Conservation (phyloP, 2,329 filamentous ascomycete genomes). For the Meredithiella fracta region DNA sequence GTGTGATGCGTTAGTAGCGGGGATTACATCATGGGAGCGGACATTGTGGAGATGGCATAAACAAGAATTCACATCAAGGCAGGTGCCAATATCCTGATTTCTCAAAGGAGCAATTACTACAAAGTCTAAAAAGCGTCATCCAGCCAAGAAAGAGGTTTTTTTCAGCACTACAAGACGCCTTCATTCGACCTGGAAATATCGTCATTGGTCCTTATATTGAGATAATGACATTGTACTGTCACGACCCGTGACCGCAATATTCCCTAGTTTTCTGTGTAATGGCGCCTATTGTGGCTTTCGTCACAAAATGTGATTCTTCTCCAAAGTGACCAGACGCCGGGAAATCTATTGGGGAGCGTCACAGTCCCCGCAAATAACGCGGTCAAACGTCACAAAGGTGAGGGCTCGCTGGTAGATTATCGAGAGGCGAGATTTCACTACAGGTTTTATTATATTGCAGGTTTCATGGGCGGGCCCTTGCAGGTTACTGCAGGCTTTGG, state of each 20-base stretch:
- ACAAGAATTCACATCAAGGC: not conserved
- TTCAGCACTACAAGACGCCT: not conserved
- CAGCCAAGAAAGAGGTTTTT: not conserved
- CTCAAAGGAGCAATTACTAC: not conserved
- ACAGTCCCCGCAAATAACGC: too few relatives aligned
- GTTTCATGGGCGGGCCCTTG: too few relatives aligned
- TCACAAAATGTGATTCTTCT: not conserved
- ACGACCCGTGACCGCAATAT: not conserved
- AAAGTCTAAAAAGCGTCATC: not conserved
- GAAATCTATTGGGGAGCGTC: not conserved
- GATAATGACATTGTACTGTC: too few relatives aligned
- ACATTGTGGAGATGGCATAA: not conserved
- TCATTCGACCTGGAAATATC: too few relatives aligned
- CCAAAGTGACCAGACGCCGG: not conserved
- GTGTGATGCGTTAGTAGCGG: too few relatives aligned
- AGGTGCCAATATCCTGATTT: not conserved
- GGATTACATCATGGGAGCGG: too few relatives aligned
- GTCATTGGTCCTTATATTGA: too few relatives aligned
- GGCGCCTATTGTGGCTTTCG: not conserved
- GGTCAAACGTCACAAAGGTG: too few relatives aligned
- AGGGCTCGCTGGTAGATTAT: too few relatives aligned
- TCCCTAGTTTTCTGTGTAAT: not conserved
- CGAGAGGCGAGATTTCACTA: too few relatives aligned
- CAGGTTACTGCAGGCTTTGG: too few relatives aligned
- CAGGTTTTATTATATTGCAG: too few relatives aligned